A percentile compares a stretch with the other conserved stretches of the same genome.
Evolutionary conservation across 1,139 yeast genomes (phyloP).

Genomic region (Yamadazyma siamensis): DNA sequence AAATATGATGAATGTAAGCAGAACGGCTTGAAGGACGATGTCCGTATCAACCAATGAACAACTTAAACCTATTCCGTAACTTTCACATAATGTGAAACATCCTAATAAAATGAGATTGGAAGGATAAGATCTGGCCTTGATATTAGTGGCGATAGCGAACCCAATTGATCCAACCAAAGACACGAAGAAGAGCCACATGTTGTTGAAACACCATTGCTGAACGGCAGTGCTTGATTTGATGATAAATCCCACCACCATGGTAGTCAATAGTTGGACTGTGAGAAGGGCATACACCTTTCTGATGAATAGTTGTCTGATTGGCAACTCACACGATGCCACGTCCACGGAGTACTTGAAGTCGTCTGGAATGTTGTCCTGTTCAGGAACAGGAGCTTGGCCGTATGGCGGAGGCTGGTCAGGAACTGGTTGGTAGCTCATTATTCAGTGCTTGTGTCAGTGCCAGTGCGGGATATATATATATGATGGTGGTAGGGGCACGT

Average conservation of each 20-base stretch:
- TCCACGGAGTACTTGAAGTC: conserved; percentile 82
- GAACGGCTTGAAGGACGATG: conserved; percentile 67
- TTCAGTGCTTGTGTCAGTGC: too few species aligned
- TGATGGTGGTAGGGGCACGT: too few species aligned
- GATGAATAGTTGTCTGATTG: conserved; percentile 71
- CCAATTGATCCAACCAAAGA: conserved; percentile 60
- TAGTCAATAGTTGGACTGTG: conserved; percentile 58
- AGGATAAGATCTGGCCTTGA: conserved; percentile 66
- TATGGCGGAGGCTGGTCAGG: conserved; percentile 21
- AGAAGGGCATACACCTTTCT: conserved; percentile 77
- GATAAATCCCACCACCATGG: conserved; percentile 57
- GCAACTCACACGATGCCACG: conserved; percentile 75
- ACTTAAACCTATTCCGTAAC: conserved; percentile 67
- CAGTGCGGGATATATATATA: too few species aligned
- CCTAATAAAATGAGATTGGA: conserved; percentile 52
- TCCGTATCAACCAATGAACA: conserved; percentile 64
- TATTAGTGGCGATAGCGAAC: conserved; percentile 54
- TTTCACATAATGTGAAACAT: conserved; percentile 71
- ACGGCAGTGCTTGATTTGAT: conserved; percentile 48
- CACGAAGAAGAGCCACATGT: conserved; percentile 60
- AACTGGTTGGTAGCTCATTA: conserved; percentile 11
- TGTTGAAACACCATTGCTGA: conserved; percentile 55
- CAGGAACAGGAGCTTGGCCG: conserved; percentile 16
- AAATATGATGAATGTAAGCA: conserved; percentile 67
- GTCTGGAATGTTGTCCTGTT: conserved; percentile 55